phyloP scores from a whole-genome alignment of 306 rosid genomes.

The Dryas drummondii region DNA sequence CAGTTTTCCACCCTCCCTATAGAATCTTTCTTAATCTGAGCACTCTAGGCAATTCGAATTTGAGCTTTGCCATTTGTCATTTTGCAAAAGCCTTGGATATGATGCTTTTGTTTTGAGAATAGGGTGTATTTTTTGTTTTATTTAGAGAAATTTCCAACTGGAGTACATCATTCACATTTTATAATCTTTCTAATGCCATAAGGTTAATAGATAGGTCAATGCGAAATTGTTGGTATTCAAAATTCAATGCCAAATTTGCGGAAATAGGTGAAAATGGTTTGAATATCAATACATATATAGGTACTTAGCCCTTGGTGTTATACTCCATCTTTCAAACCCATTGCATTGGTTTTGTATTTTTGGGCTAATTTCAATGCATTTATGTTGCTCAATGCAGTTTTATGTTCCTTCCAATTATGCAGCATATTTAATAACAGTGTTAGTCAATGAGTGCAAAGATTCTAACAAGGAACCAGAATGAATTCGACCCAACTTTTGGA shows the following conservation, averaged over 20 bases:
- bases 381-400: constrained; percentile 7
- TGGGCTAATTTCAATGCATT: constrained; percentile 13
- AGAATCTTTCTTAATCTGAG: constrained; percentile 13
- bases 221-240: constrained; percentile 29
- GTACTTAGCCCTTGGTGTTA: not conserved
- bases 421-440: too few species aligned
- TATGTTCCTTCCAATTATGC: not conserved
- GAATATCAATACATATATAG: not conserved
- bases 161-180: constrained; percentile 1
- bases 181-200: constrained; percentile 1
- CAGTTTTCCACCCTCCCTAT: not conserved
- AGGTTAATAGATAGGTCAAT: constrained; percentile 14
- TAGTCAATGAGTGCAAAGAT: too few species aligned
- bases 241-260: constrained; percentile 30
- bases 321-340: not conserved
- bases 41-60: constrained; percentile 8
- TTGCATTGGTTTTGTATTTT: not conserved
- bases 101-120: constrained; percentile 21
- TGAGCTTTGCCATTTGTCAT: not conserved
- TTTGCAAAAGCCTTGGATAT: not conserved
- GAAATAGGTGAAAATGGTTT: constrained; percentile 20
- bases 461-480: too few species aligned
- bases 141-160: constrained; percentile 14
- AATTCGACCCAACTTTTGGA: too few species aligned
- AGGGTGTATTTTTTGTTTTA: not conserved